A percentile compares a stretch with the other conserved stretches of the same genome.
Conservation (phyloP, 2,329 filamentous ascomycete species). For the Diaporthe humulicola region DNA sequence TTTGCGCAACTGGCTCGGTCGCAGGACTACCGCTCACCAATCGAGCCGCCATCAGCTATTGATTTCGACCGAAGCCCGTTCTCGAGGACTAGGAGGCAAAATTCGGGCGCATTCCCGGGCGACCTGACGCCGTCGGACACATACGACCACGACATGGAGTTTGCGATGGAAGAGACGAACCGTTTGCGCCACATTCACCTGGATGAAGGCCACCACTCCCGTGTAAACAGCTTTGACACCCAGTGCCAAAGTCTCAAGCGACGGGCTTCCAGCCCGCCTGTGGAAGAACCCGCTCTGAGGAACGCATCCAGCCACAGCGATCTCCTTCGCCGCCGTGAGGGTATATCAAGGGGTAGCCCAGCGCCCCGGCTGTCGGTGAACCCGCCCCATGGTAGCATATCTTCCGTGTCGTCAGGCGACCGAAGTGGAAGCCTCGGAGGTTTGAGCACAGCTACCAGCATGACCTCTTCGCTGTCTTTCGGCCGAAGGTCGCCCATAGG, state of each 20-base stretch:
- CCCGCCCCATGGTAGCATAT: constrained; percentile 54
- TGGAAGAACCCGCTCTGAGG: constrained; percentile 59
- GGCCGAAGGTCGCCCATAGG: constrained; percentile 61
- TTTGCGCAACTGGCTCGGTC: constrained; percentile 53
- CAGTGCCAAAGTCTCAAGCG: constrained; percentile 65
- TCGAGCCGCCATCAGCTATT: constrained; percentile 49
- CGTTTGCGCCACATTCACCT: constrained; percentile 58
- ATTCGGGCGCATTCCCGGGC: constrained; percentile 60
- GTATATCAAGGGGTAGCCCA: constrained; percentile 64
- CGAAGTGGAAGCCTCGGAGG: constrained; percentile 64
- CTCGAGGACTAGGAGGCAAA: constrained; percentile 60
- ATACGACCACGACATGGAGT: constrained; percentile 62
- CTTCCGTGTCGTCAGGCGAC: constrained; percentile 59
- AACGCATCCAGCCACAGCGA: constrained; percentile 57
- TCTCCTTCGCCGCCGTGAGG: constrained; percentile 62
- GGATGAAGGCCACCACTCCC: constrained; percentile 52
- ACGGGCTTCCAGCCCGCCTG: constrained; percentile 67
- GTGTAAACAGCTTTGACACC: constrained; percentile 48
- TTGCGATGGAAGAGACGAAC: constrained; percentile 60
- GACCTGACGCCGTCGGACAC: constrained; percentile 60
- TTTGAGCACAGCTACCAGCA: constrained; percentile 56
- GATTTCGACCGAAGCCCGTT: constrained; percentile 64
- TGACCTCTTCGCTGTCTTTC: constrained; percentile 58
- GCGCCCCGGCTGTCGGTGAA: constrained; percentile 63
- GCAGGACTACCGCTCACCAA: constrained; percentile 57